Conservation (phyloP, 2,329 filamentous ascomycete genomes). For the Pseudogymnoascus sp. region DNA sequence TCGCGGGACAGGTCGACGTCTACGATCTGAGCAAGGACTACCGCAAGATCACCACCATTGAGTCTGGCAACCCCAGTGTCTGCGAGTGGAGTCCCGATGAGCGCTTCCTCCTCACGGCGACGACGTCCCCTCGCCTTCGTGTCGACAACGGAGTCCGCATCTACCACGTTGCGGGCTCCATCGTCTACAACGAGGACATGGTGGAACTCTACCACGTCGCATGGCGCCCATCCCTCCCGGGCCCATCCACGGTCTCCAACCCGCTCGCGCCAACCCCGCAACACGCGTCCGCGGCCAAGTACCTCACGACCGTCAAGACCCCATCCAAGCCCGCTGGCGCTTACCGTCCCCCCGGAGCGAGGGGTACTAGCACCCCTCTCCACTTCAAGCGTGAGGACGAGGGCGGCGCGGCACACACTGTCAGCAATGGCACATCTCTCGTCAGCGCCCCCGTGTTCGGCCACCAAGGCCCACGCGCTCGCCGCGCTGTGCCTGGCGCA, state of each 20-base stretch:
- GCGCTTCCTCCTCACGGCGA: constrained; percentile 93
- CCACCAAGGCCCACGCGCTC: constrained; percentile 44
- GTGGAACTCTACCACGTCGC: constrained; percentile 83
- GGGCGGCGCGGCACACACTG: constrained; percentile 78
- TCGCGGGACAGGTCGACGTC: constrained; percentile 95
- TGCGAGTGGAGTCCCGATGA: constrained; percentile 98
- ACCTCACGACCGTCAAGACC: constrained; percentile 80
- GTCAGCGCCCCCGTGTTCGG: constrained; percentile 69
- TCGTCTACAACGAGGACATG: constrained; percentile 97
- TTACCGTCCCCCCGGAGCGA: constrained; percentile 88
- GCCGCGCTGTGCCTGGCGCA: constrained; percentile 79
- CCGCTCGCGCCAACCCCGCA: constrained; percentile 65
- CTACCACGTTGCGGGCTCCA: constrained; percentile 79
- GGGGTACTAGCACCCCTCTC: constrained; percentile 78
- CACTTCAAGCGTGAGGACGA: constrained; percentile 98
- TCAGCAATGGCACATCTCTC: constrained; percentile 67
- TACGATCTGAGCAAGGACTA: constrained; percentile 95
- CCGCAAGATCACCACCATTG: constrained; percentile 84
- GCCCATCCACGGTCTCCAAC: constrained; percentile 47
- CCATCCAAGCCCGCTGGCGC: constrained; percentile 96
- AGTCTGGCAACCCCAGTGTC: constrained; percentile 90
- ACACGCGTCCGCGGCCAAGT: constrained; percentile 74
- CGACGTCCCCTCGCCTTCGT: constrained; percentile 85
- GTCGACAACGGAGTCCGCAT: constrained; percentile 95
- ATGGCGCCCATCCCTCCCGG: constrained; percentile 67